These are phyloP conservation scores for Triadica sebifera DNA, from an alignment of 345 rosid species.

Conservation along the genomic window DNA sequence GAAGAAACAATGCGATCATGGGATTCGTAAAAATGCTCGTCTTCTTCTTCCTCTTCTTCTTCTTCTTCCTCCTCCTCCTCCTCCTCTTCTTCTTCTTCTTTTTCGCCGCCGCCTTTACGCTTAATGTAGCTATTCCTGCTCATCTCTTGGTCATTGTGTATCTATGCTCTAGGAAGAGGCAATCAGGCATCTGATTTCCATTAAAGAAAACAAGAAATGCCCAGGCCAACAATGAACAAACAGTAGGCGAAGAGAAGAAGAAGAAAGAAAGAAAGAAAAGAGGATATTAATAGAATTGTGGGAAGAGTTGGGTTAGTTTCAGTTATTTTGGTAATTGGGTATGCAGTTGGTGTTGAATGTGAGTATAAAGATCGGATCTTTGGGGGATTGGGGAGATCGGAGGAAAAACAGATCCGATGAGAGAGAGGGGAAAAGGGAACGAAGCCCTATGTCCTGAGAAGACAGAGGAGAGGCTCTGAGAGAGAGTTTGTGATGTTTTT, in stretches of 20 bases:
- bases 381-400: conserved; percentile 26
- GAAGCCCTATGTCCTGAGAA: conserved; percentile 9
- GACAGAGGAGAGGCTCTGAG: conserved; percentile 3
- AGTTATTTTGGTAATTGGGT: conserved; percentile 4
- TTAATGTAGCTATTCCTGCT: conserved; percentile 10
- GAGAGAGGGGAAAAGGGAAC: conserved; percentile 25
- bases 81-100: conserved; percentile 12
- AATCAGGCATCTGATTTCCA: conserved; percentile 13
- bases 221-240: too few relatives aligned
- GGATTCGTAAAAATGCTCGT: conserved; percentile 70
- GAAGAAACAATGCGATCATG: conserved; percentile 72
- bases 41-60: too few relatives aligned
- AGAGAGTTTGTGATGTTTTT: conserved; percentile 32
- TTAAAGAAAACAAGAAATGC: neutral
- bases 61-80: conserved; percentile 22
- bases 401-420: conserved; percentile 29
- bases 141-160: conserved; percentile 16
- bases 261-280: too few relatives aligned
- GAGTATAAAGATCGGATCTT: conserved; percentile 3
- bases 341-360: neutral
- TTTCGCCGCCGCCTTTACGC: conserved; percentile 31
- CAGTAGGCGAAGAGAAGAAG: neutral
- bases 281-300: neutral
- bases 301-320: neutral
- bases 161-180: neutral